phyloP scores from a whole-genome alignment of 108 stramenopile species.

The Cyclotella choctawhatcheeana region DNA sequence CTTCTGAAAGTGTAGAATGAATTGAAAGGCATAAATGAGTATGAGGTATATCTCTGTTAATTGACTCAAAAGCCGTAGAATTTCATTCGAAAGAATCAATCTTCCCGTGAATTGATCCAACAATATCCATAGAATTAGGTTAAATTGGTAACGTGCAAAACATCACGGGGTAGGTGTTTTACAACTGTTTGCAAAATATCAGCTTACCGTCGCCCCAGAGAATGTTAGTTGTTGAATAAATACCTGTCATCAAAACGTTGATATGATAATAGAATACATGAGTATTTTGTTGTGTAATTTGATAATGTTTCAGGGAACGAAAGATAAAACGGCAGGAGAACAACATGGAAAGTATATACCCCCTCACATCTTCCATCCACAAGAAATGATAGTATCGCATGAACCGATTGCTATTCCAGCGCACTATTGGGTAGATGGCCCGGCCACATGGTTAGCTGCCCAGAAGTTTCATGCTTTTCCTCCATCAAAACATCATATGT shows the following conservation, averaged over 20 bases:
- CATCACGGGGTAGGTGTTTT: constrained; percentile 21
- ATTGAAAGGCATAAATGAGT: constrained; percentile 23
- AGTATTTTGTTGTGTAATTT: too few relatives aligned
- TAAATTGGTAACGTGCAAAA: constrained; percentile 54
- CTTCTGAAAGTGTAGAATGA: not conserved
- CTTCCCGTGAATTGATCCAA: constrained; percentile 54
- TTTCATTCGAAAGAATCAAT: constrained; percentile 17
- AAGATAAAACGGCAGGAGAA: constrained; percentile 16
- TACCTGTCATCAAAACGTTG: too few relatives aligned
- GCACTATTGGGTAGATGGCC: constrained; percentile 58
- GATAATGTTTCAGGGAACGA: constrained; percentile 23
- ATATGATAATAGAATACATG: not conserved
- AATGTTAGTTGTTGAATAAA: too few relatives aligned
- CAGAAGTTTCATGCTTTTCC: constrained; percentile 43
- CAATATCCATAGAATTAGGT: constrained; percentile 19
- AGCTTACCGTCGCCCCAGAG: too few relatives aligned
- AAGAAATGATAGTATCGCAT: constrained; percentile 38
- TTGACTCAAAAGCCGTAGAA: not conserved
- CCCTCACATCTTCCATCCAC: constrained; percentile 18
- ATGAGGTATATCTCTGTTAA: not conserved
- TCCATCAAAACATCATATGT: not conserved
- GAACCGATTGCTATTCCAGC: constrained; percentile 55
- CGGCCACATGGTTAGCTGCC: constrained; percentile 57
- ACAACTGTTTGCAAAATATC: too few relatives aligned
- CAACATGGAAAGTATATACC: not conserved